A percentile compares a stretch with the other conserved stretches of the same genome.
Conservation (phyloP, 768 basidiomycete genomes). For the Phallus indusiatus region DNA sequence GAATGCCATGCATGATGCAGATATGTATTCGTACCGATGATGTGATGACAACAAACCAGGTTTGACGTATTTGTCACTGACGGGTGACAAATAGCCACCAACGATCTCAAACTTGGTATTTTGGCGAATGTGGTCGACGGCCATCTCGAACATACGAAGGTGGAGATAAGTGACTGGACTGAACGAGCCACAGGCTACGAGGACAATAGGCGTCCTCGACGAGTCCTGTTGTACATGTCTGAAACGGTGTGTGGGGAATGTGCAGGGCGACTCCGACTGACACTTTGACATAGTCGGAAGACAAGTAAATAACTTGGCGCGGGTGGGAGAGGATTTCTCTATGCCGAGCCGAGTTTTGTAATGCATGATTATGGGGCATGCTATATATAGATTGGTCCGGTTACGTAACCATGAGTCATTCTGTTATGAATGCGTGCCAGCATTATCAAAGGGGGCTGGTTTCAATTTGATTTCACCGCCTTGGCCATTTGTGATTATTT, state of each 20-base stretch:
- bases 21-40: conserved; percentile 61
- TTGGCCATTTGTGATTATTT: too few relatives aligned
- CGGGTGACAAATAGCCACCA: conserved; percentile 93
- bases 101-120: conserved; percentile 91
- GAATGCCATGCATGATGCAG: not conserved
- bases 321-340: too few relatives aligned
- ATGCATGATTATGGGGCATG: too few relatives aligned
- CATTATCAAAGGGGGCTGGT: too few relatives aligned
- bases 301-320: too few relatives aligned
- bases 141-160: conserved; percentile 99
- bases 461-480: too few relatives aligned
- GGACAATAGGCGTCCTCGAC: conserved; percentile 56
- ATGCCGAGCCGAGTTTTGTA: too few relatives aligned
- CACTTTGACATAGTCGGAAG: not conserved
- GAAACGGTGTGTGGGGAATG: conserved; percentile 4
- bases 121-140: conserved; percentile 87
- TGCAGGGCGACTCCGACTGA: not conserved
- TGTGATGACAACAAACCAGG: conserved; percentile 79
- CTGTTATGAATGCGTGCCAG: too few relatives aligned
- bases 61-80: conserved; percentile 95
- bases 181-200: conserved; percentile 97
- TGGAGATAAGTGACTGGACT: conserved; percentile 97
- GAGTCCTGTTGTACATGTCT: not conserved
- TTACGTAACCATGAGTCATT: too few relatives aligned
- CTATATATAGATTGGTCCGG: too few relatives aligned